Evolutionary conservation across 176 grass and related monocot genomes (phyloP), one percentile per base, ranked within the genome.

Genomic region (Cenchrus americanus): DNA sequence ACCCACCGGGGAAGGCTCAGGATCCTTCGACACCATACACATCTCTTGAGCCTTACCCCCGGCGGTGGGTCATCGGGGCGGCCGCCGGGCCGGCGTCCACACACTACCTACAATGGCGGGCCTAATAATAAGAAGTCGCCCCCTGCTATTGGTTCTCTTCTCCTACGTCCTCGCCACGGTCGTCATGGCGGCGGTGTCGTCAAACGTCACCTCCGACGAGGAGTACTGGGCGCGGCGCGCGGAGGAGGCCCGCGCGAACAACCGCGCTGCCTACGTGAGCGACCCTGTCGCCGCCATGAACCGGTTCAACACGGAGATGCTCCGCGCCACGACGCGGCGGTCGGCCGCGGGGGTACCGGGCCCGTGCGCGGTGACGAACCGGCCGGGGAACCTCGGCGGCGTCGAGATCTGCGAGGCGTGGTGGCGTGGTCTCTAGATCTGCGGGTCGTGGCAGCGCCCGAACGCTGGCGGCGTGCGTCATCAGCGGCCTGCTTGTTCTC

Each of bases 301-400:
- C 88, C 19, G 46, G 5, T 91, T 97, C 90, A 94, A 97, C 71
- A 12, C 0, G n/a, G 80, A 79, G 17, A 88, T 91, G 40, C 83
- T 17, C 37, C 21, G 68, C 5, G 10, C 60, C 2, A 70, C 78
- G 19, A 7, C 55, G 54, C 71, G 83, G 23, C 71, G 88, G 0
- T 62, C 88, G 0, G n/a, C 83, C 77, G 11, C 4, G 32, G 6
- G 3, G 24, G 24, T 73, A 53, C 71, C 0, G 4, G 81, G 90
- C 2, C 82, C 79, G 12, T 94, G 95, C 86, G 2, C 62, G 55
- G 92, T 88, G n/a, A 97, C 90, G 1, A 97, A 94, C 61, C 92
- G n/a, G n/a, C n/a, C n/a, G n/a, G n/a, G n/a, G n/a, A n/a, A n/a
- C n/a, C n/a, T n/a, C n/a, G n/a, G n/a, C n/a, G n/a, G n/a, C n/a